These are phyloP conservation scores for Magnolia officinalis DNA, from an alignment of 164 flowering plant genomes.

Conservation along the genomic window DNA sequence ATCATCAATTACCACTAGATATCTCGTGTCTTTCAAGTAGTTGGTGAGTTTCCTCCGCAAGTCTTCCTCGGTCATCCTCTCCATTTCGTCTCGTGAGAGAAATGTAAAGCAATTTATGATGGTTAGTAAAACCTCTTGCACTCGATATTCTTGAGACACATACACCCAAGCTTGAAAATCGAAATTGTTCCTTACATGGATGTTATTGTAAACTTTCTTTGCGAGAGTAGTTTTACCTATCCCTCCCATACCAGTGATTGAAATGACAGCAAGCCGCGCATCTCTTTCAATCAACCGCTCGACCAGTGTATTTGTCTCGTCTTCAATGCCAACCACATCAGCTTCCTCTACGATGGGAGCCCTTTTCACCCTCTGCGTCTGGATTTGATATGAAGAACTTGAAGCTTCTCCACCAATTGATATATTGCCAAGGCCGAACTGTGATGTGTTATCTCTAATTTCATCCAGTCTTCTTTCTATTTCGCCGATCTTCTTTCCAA, in stretches of 20 bases:
- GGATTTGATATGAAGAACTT: background rate
- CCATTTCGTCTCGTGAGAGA: background rate
- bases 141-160: background rate
- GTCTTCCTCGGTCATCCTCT: background rate
- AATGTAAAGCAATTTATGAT: background rate
- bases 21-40: background rate
- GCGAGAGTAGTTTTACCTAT: conserved; percentile 27
- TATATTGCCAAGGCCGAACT: background rate
- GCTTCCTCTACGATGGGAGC: background rate
- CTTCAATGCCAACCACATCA: background rate
- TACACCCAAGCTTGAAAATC: conserved; percentile 15
- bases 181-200: conserved; percentile 12
- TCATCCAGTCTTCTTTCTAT: background rate
- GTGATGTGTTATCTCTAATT: background rate
- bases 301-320: background rate
- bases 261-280: conserved; percentile 8
- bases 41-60: background rate
- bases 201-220: conserved; percentile 21
- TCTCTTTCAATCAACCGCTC: background rate
- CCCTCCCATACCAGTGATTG: conserved; percentile 17
- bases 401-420: background rate
- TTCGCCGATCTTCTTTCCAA: background rate
- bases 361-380: background rate
- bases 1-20: conserved; percentile 10
- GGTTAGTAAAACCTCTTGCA: background rate